Base-by-base conservation (phyloP, 1,139 yeast genomes). In the Saccharomyces hybrid region DNA sequence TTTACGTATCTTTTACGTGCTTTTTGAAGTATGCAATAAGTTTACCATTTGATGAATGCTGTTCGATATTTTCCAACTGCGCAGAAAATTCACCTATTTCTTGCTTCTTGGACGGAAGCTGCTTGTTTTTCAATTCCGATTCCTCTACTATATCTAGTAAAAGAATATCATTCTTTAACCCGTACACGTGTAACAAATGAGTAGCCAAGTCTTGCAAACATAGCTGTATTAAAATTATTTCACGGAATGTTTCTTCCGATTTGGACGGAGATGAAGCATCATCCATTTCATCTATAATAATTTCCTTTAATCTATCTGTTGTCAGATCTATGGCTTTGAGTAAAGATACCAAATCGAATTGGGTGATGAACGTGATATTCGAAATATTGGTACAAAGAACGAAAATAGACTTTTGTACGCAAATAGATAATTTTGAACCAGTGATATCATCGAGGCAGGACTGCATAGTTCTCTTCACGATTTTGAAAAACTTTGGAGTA, bases 231-330 rank as follows among this genome's bases (percentile, higher is more conserved):
- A 47, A 51, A 42, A 16, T 47, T 29, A 21, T 31, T 38, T 19
- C 21, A 16, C 7, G 9, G 14, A 28, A 14, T n/a, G 12, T 27
- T 24, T 47, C 32, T 11, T 38, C 44, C 11, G 9, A 9, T 24
- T 28, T 47, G 53, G 6, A 19, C 5, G 2, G 31, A 4, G 14
- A 53, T 47, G 28, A 16, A 14, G 32, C 21, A 9, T 42, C 53
- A 19, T 28, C 29, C 6, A 54, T 31, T 44, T 51, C 55, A 38
- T 65, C 69, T 12, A 58, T 52, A 16, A 65, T 58, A 4, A 56
- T 27, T 44, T 66, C 70, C 19, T 60, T 58, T 3, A 63, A 38
- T 38, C 66, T 67, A 47, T 66, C 70, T 2, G 60, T 54, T 19
- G 54, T 56, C 31, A 57, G 42, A 42, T 64, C 68, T 4, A 67